A percentile compares a stretch with the other conserved stretches of the same genome.
Evolutionary conservation across 192 early-diverging fungal genomes (phyloP).

Genomic region (Rhizophagus prolifer): DNA sequence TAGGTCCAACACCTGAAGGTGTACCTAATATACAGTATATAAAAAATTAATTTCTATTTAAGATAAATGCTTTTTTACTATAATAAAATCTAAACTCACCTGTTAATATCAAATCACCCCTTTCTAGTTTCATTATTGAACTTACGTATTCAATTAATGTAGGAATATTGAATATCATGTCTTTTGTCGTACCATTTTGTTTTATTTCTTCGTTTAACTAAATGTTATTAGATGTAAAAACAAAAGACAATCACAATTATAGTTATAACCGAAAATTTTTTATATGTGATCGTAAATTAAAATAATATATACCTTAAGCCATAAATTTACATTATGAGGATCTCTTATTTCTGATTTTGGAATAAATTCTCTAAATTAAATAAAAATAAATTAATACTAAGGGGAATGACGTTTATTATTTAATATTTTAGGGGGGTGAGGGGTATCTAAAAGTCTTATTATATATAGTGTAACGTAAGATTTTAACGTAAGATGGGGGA

Average conservation of each 20-base stretch:
- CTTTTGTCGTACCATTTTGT: conserved; percentile 84
- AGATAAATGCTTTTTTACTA: not conserved
- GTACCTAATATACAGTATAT: conserved; percentile 53
- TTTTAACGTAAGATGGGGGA: no score
- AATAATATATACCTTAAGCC: conserved; percentile 59
- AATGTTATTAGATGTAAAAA: no score
- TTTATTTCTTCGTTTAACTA: conserved; percentile 67
- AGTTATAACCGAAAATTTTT: no score
- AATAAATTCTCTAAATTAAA: conserved; percentile 78
- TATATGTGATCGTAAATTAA: no score
- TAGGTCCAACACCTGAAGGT: conserved; percentile 84
- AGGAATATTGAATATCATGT: conserved; percentile 94
- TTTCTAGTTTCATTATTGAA: conserved; percentile 85
- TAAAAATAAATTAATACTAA: no score
- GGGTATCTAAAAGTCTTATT: no score
- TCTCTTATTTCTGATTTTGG: conserved; percentile 65
- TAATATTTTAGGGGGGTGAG: no score
- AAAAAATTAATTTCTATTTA: conserved; percentile 7
- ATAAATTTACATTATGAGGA: conserved; percentile 71
- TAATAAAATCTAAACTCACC: conserved; percentile 42
- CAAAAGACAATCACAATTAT: not conserved
- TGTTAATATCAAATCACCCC: conserved; percentile 88
- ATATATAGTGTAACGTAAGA: no score
- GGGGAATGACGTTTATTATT: no score
- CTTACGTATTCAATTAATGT: conserved; percentile 77